Evolutionary conservation across 768 basidiomycete genomes (phyloP), one percentile per base, ranked within the genome.

Genomic region (Mycena rosella): DNA sequence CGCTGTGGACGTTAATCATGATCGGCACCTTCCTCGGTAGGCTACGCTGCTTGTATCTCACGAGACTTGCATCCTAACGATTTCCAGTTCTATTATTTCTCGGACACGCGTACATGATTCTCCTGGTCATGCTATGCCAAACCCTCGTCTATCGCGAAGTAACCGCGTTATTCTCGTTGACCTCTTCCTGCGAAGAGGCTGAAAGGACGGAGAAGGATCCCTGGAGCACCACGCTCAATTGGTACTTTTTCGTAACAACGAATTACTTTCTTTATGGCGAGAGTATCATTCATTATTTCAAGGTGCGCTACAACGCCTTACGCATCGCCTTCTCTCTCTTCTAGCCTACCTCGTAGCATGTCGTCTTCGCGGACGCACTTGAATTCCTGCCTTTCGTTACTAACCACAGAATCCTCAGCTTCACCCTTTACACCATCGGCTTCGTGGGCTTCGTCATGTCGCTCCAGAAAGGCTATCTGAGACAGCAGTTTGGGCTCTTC

Each of bases 221-320:
- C 17, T 99, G 98, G 97, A 96, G 95, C 81, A 96, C 98, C 79
- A 96, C 96, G 0, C 86, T 98, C 59, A 98, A 98, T 76, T 99
- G 98, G 97, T 99, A 99, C 81, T 99, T 99, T 85, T 99, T 99
- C 77, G 98, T 96, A 13, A 94, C 96, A 45, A 94, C 95, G 32
- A 99, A 99, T 81, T 99, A 99, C 78, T 99, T 97, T 82, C 80
- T 99, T 18, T 99, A 99, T 72, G 98, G 98, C 51, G 97, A 98
- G 82, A 96, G 95, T 67, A 97, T 99, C 80, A 98, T 98, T 73
- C 96, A 98, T 80, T 99, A 99, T 81, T 98, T 99, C 88, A 99
- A 99, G 87, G 95, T 93, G 64, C 24, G 79, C 60, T 54, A 10
- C 40, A 17, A 18, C 10, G 11, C 32, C 11, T 11, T 17, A 18